Evolutionary conservation across 257 asterid species (phyloP), one percentile per base, ranked within the genome.

Genomic region (Anisodus tanguticus): DNA sequence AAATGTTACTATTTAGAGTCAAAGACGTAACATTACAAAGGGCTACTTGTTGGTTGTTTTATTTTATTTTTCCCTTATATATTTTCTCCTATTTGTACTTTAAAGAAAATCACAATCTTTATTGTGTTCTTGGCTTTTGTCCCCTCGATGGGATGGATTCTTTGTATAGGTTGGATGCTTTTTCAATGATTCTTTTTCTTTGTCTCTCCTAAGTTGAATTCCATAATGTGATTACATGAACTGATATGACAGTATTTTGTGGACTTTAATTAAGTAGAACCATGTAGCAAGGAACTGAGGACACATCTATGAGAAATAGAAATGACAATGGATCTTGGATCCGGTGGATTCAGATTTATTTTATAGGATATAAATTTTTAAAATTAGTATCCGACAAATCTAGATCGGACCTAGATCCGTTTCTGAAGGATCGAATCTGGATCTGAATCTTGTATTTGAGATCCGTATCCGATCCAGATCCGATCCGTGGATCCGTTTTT

Each of bases 21-120:
- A 88, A 88, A 85, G 82, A 87, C 82, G 85, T 83, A 69, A 72
- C 70, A 72, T 57, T 83, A 8, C n/a, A 10, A 45, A 53, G 19
- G 62, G 63, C 80, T 39, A 37, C 63, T 55, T 49, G 45, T 76
- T 76, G 26, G 3, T 76, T 63, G 55, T 31, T 31, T 31, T 31
- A 31, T 17, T 43, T 41, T 60, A 41, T 41, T 41, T 41, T 54
- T 84, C 72, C 16, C 57, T 49, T 22, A 3, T 41, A 41, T 67
- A 74, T 64, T 72, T 10, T 68, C 2, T 39, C 13, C 8, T 64
- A 19, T 43, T 31, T 37, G 79, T 39, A 78, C 35, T n/a, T 16
- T 4, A 31, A 60, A 82, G 45, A 76, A 72, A 60, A 49, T 13
- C 45, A 2, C 58, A 41, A 74, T 17, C 31, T 58, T 81, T 5